phyloP scores from a whole-genome alignment of 306 rosid species.

The Lathyrus oleraceus region DNA sequence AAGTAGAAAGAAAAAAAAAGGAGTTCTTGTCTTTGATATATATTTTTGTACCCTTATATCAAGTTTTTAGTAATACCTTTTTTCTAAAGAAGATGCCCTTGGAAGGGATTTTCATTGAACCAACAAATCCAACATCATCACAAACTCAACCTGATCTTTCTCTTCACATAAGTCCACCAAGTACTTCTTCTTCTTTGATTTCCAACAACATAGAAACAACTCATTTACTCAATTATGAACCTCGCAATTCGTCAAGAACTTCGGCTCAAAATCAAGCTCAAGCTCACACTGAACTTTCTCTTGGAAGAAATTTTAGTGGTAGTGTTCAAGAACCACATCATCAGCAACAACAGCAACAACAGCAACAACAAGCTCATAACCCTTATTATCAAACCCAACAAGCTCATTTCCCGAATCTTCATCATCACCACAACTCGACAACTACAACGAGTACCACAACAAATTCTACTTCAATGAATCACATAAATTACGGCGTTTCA shows the following conservation, averaged over 20 bases:
- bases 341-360: neutral
- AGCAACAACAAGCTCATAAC: neutral
- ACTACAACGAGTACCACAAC: neutral
- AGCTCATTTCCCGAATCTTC: slow-evolving; percentile 11
- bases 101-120: slow-evolving; percentile 78
- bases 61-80: neutral
- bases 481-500: slow-evolving; percentile 50
- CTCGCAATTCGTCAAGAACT: slow-evolving; percentile 18
- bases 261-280: slow-evolving; percentile 34
- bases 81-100: slow-evolving; percentile 76
- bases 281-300: slow-evolving; percentile 76
- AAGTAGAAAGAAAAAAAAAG: slow-evolving; percentile 24
- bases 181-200: slow-evolving; percentile 44
- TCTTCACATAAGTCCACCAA: slow-evolving; percentile 83
- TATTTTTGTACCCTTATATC: slow-evolving; percentile 24
- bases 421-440: slow-evolving; percentile 25
- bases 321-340: slow-evolving; percentile 22
- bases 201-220: slow-evolving; percentile 22
- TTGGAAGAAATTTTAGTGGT: slow-evolving; percentile 47
- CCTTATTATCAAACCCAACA: slow-evolving; percentile 36
- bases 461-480: slow-evolving; percentile 24
- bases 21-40: slow-evolving; percentile 3
- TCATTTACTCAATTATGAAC: slow-evolving; percentile 22
- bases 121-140: slow-evolving; percentile 49
- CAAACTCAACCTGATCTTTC: slow-evolving; percentile 73